Base-by-base conservation (phyloP, 352 stramenopile genomes). In the Pythium brachiatum region DNA sequence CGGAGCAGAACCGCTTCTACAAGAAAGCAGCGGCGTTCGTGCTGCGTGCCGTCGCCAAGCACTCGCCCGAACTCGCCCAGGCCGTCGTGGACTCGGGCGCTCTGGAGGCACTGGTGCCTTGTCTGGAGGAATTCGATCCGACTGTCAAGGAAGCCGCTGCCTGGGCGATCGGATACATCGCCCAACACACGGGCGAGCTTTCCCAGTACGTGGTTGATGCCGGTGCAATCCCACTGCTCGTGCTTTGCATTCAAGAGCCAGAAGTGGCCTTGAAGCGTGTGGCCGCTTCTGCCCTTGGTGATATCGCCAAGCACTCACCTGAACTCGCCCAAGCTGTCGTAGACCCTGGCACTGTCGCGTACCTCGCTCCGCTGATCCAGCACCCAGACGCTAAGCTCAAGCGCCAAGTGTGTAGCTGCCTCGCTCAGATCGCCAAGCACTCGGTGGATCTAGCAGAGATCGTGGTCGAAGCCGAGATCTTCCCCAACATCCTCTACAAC, bases 141-240 rank as follows among this genome's bases (percentile, higher is more conserved):
- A 97, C 88, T 0, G 94, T 98, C 26, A 98, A 98, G 71, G 94
- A 98, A 60, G 87, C 94, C 6, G 94, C 94, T 0, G 94, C 92
- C 8, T 98, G 94, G 94, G 94, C 94, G 0, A 97, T 98, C 53
- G 94, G 94, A 0, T 98, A 98, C 78, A 98, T 98, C 43, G 94
- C 92, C 1, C 89, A 97, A 62, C 94, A 98, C 78, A 98, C 88
- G 0, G 81, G 87, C 5, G 93, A 98, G 61, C 86, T 98, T 3
- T 93, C 94, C 8, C 94, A 98, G 74, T 79, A 92, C 41, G 90
- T 98, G 21, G 93, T 98, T 16, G 94, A 98, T 63, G 90, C 92
- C 12, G 94, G 94, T 13, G 92, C 94, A 0, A 82, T 98, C 15
- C 90, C 93, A 12, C 75, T 98, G 27, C 86, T 98, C 7, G 94